Evolutionary conservation across 2,329 filamentous ascomycete species (phyloP).

Genomic region (Epicoccum sorghinum): DNA sequence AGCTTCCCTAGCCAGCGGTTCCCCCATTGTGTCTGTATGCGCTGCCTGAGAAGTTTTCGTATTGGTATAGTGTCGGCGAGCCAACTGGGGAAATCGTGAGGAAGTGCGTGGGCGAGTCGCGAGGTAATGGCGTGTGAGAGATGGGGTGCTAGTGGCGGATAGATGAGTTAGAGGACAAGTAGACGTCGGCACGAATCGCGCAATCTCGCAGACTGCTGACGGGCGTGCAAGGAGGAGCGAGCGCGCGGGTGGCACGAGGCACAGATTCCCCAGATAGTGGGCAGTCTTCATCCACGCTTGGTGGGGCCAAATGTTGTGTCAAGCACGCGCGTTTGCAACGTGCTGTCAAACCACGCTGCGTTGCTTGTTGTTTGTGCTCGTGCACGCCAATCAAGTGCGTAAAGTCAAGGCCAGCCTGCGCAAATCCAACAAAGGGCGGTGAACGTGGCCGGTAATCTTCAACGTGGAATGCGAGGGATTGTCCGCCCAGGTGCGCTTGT

Average conservation of each 20-base stretch:
- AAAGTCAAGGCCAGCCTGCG: neutral
- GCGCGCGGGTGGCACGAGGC: constrained; percentile 24
- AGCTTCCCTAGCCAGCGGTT: constrained; percentile 33
- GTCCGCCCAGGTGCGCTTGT: neutral
- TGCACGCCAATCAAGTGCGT: constrained; percentile 10
- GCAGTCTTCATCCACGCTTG: constrained; percentile 21
- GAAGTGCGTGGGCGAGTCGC: constrained; percentile 16
- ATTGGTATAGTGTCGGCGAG: constrained; percentile 17
- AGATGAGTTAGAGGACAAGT: constrained; percentile 8
- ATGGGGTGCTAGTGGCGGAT: constrained; percentile 29
- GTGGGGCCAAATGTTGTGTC: constrained; percentile 16
- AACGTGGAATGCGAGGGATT: constrained; percentile 18
- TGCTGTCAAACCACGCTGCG: constrained; percentile 7
- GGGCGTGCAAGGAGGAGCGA: constrained; percentile 13
- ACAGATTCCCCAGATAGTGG: constrained; percentile 31
- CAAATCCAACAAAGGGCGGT: constrained; percentile 26
- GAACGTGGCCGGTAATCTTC: constrained; percentile 10
- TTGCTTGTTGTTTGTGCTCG: neutral
- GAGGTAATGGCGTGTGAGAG: constrained; percentile 27
- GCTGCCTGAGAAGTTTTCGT: neutral
- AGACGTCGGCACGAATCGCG: constrained; percentile 23
- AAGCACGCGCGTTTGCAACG: constrained; percentile 7
- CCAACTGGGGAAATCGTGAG: constrained; percentile 5
- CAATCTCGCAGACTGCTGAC: constrained; percentile 18
- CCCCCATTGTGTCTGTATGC: constrained; percentile 32